Percentiles rank a stretch among this genome's conserved stretches.
These are phyloP conservation scores for Ambrosia hybrid DNA, from an alignment of 140 eudicot species.

Conservation along the genomic window DNA sequence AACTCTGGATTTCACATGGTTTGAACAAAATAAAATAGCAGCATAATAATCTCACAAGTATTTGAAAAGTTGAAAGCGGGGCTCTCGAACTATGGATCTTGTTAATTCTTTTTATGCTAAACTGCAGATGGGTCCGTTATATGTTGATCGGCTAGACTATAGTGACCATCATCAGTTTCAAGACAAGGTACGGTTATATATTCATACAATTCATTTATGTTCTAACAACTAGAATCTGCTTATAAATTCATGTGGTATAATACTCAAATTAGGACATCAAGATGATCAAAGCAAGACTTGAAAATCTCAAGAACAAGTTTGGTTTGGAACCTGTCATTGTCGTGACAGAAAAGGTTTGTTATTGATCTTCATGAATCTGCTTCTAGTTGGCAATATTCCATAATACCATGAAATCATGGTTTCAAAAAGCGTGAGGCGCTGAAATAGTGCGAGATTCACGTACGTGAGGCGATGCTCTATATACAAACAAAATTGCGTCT, in stretches of 20 bases:
- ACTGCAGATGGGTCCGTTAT: conserved; percentile 66
- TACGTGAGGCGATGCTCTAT: too few relatives aligned
- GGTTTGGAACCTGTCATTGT: conserved; percentile 49
- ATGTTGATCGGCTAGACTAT: conserved; percentile 71
- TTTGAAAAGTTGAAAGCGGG: not conserved
- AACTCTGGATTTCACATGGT: not conserved
- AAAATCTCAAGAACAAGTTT: conserved; percentile 51
- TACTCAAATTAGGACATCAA: conserved; percentile 53
- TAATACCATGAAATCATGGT: not conserved
- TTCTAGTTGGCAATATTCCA: not conserved
- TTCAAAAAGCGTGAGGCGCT: not conserved
- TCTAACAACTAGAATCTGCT: not conserved
- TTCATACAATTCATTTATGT: not conserved
- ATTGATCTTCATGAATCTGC: not conserved
- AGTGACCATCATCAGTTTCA: conserved; percentile 76
- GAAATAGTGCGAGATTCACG: too few relatives aligned
- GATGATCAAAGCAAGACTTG: conserved; percentile 54
- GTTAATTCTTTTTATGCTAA: not conserved
- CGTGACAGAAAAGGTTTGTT: conserved; percentile 78
- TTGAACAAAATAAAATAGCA: not conserved
- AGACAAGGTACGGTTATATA: conserved; percentile 47
- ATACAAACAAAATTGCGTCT: too few relatives aligned
- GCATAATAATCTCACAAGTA: not conserved
- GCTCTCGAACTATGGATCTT: not conserved
- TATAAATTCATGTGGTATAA: conserved; percentile 17